Evolutionary conservation across 2,329 filamentous ascomycete species (phyloP), one percentile per base, ranked within the genome.

Genomic region (Pochonia chlamydosporia): DNA sequence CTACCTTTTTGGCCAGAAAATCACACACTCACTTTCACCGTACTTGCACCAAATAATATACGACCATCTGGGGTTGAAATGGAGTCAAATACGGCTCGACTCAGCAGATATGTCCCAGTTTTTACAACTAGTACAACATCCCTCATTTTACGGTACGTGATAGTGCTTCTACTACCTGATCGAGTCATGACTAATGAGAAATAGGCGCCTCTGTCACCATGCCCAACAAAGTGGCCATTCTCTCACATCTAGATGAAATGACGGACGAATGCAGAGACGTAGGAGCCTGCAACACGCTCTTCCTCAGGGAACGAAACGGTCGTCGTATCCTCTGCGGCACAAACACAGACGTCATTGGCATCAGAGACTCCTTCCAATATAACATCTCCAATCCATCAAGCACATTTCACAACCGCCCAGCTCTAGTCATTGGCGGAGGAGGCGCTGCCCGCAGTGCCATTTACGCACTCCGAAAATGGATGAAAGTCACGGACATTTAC

Each of bases 271-370:
- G 81, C 55, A 75, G 77, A 43, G 81, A 84, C 30, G 84, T 90
- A 20, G 87, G 87, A 41, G 87, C 87, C 43, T 84, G 85, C 65
- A 92, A 93, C 71, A 93, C 87, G 1, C 76, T 92, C 44, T 91
- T 85, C 69, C 63, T 87, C 40, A 72, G 77, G 20, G 64, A 70
- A 40, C 69, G 72, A 14, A 63, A 71, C 40, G 74, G 76, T 43
- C 66, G 67, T 28, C 69, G 75, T 16, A 58, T 75, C 40, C 80
- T 80, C 54, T 81, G 85, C 64, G 88, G 87, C 45, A 85, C 87
- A 37, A 92, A 93, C 69, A 92, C 88, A 4, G 88, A 93, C 65
- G 86, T 85, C 50, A 75, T 89, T 48, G 88, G 88, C 25, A 84
- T 92, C 52, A 77, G 85, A 20, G 85, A 91, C 59, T 79, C 84